Percentiles rank a stretch among this genome's conserved stretches.
phyloP scores from a whole-genome alignment of 2,329 filamentous ascomycete genomes.

The Paraphaeosphaeria sporulosa region DNA sequence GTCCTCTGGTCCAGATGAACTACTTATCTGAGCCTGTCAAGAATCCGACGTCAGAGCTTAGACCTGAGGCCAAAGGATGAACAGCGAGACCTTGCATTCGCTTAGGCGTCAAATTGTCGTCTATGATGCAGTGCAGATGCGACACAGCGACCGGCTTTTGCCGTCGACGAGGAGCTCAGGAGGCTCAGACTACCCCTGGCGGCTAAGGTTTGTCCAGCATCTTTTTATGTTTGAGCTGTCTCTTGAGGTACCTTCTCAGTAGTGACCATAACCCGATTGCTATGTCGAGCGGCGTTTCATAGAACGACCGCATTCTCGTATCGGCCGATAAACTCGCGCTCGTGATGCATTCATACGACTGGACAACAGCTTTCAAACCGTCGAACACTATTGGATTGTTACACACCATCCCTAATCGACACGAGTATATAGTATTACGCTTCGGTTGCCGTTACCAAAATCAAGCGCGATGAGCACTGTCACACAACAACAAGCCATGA shows the following conservation, averaged over 20 bases:
- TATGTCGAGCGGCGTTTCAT: background rate
- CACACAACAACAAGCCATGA: background rate
- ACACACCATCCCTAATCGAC: conserved; percentile 1
- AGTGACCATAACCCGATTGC: background rate
- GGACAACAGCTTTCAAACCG: background rate
- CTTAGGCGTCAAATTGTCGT: background rate
- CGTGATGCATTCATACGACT: background rate
- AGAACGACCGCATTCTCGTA: background rate
- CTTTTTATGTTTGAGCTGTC: background rate
- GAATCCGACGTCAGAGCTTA: background rate
- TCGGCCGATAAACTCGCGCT: background rate
- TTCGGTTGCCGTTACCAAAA: background rate
- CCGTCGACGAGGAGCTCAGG: no score
- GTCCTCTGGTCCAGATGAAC: background rate
- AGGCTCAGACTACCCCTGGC: background rate
- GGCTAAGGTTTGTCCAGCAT: background rate
- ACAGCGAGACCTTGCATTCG: background rate
- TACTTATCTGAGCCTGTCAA: background rate
- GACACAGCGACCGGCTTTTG: background rate
- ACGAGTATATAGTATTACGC: background rate
- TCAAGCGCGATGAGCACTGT: background rate
- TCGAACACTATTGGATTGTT: conserved; percentile 3
- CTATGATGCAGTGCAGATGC: background rate
- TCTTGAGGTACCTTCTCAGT: background rate
- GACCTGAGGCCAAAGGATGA: background rate